Evolutionary conservation across 306 rosid species (phyloP), one percentile per base, ranked within the genome.

Genomic region (Hippophae tibetana): DNA sequence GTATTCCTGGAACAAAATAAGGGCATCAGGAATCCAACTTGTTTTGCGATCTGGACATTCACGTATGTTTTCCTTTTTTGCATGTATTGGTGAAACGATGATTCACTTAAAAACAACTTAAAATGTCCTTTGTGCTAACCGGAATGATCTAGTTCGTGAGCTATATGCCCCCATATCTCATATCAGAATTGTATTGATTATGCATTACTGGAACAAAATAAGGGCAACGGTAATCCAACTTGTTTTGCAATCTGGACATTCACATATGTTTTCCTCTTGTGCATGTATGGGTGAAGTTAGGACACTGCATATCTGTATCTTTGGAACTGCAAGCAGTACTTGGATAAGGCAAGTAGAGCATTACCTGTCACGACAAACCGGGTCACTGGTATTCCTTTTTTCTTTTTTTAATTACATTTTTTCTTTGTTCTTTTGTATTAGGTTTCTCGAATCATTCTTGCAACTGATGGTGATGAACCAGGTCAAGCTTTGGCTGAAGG

Each of bases 241-340:
- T 52, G 6, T 62, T 48, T 48, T 3, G 10, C 10, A n/a, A 42
- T 43, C 54, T 56, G 56, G 31, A 7, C 13, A 43, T 55, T 74
- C 60, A 52, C 74, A 38, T 57, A 26, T 62, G 18, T 18, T 54
- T 14, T 64, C 44, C 62, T 47, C 65, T 48, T 54, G 10, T 61
- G 70, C 57, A 52, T 70, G 50, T 68, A 52, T 78, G 54, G 57
- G 54, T 73, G 73, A 82, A 72, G 54, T 61, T 75, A 87, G 97
- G 98, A 85, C 74, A 69, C 67, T 41, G 84, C 86, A 68, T 90
- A 44, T 74, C 88, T 63, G 68, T 90, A 79, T 76, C 63, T 87
- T 50, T 83, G 96, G 95, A 85, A 75, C 66, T 81, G 87, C 81
- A 87, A 74, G 75, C 84, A 64, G 45, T 71, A 76, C 75, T 73